phyloP scores from a whole-genome alignment of 192 early-diverging fungal species.

The Glomus cerebriforme region DNA sequence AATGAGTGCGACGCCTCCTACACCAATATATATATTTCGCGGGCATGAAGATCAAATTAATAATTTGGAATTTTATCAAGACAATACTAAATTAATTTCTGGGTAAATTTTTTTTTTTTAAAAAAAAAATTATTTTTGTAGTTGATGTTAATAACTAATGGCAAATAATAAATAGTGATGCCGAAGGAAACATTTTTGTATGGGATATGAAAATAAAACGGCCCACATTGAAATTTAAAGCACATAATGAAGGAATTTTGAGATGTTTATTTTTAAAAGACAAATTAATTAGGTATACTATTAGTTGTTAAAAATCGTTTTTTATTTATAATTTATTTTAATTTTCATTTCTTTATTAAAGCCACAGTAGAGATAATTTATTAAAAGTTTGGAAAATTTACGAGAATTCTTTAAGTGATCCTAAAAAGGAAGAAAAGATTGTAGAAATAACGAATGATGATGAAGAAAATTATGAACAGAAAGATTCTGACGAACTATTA shows the following conservation, averaged over 20 bases:
- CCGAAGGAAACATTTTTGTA: slow-evolving; percentile 8
- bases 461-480: background rate
- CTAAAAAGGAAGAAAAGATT: background rate
- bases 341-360: slow-evolving; percentile 15
- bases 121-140: slow-evolving; percentile 19
- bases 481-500: too few relatives aligned
- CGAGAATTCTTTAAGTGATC: slow-evolving; percentile 20
- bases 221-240: slow-evolving; percentile 16
- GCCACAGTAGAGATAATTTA: slow-evolving; percentile 45
- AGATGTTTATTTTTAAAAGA: background rate
- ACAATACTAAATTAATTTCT: slow-evolving; percentile 39
- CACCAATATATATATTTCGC: slow-evolving; percentile 45
- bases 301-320: too few relatives aligned
- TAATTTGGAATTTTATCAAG: slow-evolving; percentile 39
- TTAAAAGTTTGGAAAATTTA: slow-evolving; percentile 44
- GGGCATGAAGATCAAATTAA: slow-evolving; percentile 43
- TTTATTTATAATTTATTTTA: background rate
- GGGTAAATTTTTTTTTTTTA: slow-evolving; percentile 39
- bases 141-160: slow-evolving; percentile 9
- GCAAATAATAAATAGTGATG: background rate
- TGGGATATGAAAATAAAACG: slow-evolving; percentile 16
- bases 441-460: background rate
- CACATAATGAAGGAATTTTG: slow-evolving; percentile 27
- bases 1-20: slow-evolving; percentile 26
- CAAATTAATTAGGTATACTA: slow-evolving; percentile 23